A percentile compares a stretch with the other conserved stretches of the same genome.
Conservation (phyloP, 1,139 yeast species). For the Magnusiomyces magnusii region DNA sequence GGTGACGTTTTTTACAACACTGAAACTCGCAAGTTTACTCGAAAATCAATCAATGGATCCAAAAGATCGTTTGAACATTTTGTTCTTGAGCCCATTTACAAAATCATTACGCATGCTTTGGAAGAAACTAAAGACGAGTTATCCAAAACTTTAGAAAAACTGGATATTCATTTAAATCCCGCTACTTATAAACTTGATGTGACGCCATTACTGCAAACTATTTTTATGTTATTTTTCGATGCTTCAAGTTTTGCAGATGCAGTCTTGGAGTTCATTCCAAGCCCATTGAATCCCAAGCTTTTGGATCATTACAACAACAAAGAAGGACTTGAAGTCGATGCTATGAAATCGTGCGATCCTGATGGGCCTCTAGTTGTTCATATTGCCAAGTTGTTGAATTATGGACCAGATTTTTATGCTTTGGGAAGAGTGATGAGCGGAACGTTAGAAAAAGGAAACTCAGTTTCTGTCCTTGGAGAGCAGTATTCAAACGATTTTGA, state of each 20-base stretch:
- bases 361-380: constrained; percentile 47
- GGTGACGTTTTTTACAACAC: constrained; percentile 58
- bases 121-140: constrained; percentile 45
- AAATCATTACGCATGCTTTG: constrained; percentile 55
- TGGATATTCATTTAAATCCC: constrained; percentile 30
- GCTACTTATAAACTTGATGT: constrained; percentile 42
- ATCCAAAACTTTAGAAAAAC: constrained; percentile 38
- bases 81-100: constrained; percentile 73
- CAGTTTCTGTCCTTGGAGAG: constrained; percentile 53
- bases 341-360: constrained; percentile 31
- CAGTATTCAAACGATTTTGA: constrained; percentile 49
- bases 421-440: constrained; percentile 62
- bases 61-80: constrained; percentile 59
- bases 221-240: constrained; percentile 51
- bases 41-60: constrained; percentile 28
- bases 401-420: constrained; percentile 40
- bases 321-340: constrained; percentile 18
- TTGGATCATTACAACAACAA: constrained; percentile 27
- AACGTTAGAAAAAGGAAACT: constrained; percentile 40
- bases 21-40: constrained; percentile 41
- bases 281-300: constrained; percentile 36
- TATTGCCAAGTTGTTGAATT: constrained; percentile 52
- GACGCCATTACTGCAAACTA: constrained; percentile 46
- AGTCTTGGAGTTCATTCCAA: constrained; percentile 34
- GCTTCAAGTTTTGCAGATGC: constrained; percentile 46